Evolutionary conservation across 495 filamentous ascomycete species (phyloP).

Genomic region (Xeromyces bisporus): DNA sequence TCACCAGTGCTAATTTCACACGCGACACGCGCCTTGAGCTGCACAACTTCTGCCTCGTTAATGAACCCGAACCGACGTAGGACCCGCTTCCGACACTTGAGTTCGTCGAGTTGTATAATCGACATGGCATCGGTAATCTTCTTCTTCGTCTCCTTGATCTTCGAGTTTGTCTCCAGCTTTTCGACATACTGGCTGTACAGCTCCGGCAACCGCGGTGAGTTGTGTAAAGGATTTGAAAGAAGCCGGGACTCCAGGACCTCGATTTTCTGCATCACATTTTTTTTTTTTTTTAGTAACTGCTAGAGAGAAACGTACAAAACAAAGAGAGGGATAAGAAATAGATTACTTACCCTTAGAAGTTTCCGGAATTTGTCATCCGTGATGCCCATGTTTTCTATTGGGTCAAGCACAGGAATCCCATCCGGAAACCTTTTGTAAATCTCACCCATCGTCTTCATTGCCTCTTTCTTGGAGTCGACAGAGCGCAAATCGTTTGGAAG

Average conservation of each 20-base stretch:
- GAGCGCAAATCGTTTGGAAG: constrained; percentile 55
- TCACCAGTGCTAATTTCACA: constrained; percentile 94
- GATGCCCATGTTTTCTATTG: constrained; percentile 89
- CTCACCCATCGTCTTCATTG: constrained; percentile 55
- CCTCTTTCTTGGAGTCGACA: constrained; percentile 40
- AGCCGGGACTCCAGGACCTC: constrained; percentile 88
- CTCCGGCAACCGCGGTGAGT: constrained; percentile 62
- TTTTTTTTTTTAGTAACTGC: background rate
- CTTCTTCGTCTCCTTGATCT: constrained; percentile 79
- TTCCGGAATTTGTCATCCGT: constrained; percentile 84
- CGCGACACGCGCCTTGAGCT: constrained; percentile 88
- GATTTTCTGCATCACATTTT: constrained; percentile 46
- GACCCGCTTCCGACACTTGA: constrained; percentile 93
- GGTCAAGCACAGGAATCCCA: constrained; percentile 73
- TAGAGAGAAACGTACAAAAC: too few species aligned
- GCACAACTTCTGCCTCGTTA: constrained; percentile 81
- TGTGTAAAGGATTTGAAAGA: constrained; percentile 75
- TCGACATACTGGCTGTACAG: constrained; percentile 69
- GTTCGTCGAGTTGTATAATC: constrained; percentile 82
- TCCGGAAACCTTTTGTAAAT: constrained; percentile 79
- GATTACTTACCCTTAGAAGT: constrained; percentile 57
- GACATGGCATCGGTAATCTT: constrained; percentile 66
- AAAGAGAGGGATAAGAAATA: too few species aligned
- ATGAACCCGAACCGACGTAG: constrained; percentile 90
- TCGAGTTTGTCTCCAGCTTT: constrained; percentile 56